Evolutionary conservation across 208 protist genomes (phyloP).

Genomic region (Porcisia hertigi): DNA sequence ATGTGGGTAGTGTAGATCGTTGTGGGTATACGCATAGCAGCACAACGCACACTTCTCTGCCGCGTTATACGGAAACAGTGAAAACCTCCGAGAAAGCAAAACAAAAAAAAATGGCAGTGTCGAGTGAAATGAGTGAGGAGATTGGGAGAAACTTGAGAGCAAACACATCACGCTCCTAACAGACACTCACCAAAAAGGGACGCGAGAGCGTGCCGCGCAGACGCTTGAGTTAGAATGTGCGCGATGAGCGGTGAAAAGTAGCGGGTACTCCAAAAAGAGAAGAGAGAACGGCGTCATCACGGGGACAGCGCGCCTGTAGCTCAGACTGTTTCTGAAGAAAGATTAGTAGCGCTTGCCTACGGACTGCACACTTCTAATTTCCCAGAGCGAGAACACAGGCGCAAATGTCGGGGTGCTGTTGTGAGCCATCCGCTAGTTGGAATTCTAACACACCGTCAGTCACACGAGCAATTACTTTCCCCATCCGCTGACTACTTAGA

Average conservation of each 20-base stretch:
- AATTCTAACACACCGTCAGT: not conserved
- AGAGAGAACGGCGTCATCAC: not conserved
- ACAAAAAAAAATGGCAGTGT: not conserved
- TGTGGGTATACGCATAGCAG: too few species aligned
- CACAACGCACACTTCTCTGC: not conserved
- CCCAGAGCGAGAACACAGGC: not conserved
- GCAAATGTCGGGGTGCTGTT: not conserved
- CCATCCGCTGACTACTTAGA: too few species aligned
- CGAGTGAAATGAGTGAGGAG: not conserved
- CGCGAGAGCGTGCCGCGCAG: not conserved
- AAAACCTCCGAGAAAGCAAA: not conserved
- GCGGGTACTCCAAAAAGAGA: not conserved
- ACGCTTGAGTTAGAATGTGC: not conserved
- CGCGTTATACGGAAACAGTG: not conserved
- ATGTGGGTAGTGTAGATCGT: not conserved
- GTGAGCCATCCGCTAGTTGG: not conserved
- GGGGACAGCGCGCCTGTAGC: not conserved
- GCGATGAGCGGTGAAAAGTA: not conserved
- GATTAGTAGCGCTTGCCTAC: not conserved
- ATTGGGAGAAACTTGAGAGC: not conserved
- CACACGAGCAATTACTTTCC: not conserved
- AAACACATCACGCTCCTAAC: not conserved
- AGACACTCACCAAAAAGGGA: not conserved
- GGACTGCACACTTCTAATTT: not conserved
- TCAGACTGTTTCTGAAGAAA: not conserved